These are phyloP conservation scores for Phytophthora ramorum DNA, from an alignment of 352 stramenopile species.

Conservation along the genomic window DNA sequence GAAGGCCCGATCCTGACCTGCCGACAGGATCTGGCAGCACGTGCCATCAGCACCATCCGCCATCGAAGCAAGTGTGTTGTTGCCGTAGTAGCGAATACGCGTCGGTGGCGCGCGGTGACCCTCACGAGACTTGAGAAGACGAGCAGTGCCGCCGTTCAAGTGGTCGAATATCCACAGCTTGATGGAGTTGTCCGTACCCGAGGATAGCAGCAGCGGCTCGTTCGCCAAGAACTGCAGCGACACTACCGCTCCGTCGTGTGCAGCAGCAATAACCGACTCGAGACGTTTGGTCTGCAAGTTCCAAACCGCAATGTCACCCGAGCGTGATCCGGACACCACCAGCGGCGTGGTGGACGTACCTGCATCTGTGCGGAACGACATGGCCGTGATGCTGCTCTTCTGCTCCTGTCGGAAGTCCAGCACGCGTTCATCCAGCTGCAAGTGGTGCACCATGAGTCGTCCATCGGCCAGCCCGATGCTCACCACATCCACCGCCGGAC, in stretches of 20 bases:
- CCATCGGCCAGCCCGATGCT: slow-evolving; percentile 87
- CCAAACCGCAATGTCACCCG: slow-evolving; percentile 91
- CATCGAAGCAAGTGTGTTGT: slow-evolving; percentile 88
- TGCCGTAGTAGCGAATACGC: slow-evolving; percentile 92
- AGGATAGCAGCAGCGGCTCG: slow-evolving; percentile 90
- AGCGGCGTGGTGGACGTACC: slow-evolving; percentile 58
- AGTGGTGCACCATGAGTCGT: slow-evolving; percentile 85
- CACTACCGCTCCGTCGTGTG: slow-evolving; percentile 81
- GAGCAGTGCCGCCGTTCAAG: slow-evolving; percentile 74
- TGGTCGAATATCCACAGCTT: slow-evolving; percentile 96
- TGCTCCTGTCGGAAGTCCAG: slow-evolving; percentile 85
- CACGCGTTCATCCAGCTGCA: slow-evolving; percentile 85
- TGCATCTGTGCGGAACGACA: slow-evolving; percentile 91
- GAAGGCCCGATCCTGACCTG: slow-evolving; percentile 90
- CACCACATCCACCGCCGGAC: slow-evolving; percentile 90
- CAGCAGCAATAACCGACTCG: slow-evolving; percentile 77
- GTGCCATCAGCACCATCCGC: slow-evolving; percentile 86
- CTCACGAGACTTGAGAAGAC: slow-evolving; percentile 90
- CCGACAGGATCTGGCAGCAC: slow-evolving; percentile 91
- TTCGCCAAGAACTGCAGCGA: slow-evolving; percentile 87
- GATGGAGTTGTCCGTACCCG: slow-evolving; percentile 91
- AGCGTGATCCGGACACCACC: slow-evolving; percentile 70
- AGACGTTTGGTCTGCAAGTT: slow-evolving; percentile 91
- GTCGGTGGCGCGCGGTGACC: slow-evolving; percentile 88
- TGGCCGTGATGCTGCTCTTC: slow-evolving; percentile 77